Evolutionary conservation across 2,329 filamentous ascomycete genomes (phyloP).

Genomic region (Colletotrichum sp.): DNA sequence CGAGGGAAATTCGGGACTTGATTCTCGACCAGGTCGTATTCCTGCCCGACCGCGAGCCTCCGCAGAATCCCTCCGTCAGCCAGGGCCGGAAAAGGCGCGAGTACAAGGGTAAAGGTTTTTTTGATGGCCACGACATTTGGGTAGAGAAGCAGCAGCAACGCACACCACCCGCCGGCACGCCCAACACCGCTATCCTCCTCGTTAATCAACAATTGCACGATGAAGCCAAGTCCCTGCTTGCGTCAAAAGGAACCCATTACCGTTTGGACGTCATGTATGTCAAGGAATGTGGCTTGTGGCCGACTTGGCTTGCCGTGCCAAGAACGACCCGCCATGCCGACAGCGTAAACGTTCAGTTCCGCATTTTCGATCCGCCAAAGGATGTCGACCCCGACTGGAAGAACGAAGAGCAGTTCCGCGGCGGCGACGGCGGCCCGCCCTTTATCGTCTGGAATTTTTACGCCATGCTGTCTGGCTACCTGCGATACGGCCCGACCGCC

Average conservation of each 20-base stretch:
- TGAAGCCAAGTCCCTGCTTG: constrained; percentile 18
- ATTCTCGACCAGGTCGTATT: constrained; percentile 21
- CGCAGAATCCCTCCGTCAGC: constrained; percentile 10
- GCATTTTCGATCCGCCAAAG: constrained; percentile 22
- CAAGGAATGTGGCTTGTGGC: constrained; percentile 25
- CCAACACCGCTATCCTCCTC: constrained; percentile 18
- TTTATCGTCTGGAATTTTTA: constrained; percentile 24
- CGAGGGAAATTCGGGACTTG: constrained; percentile 21
- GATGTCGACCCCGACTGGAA: constrained; percentile 22
- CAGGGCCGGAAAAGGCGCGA: constrained; percentile 20
- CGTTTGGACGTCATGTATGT: constrained; percentile 25
- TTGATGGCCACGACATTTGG: constrained; percentile 23
- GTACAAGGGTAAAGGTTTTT: constrained; percentile 21
- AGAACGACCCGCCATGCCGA: constrained; percentile 16
- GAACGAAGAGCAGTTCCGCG: constrained; percentile 20
- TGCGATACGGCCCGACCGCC: constrained; percentile 18
- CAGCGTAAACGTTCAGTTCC: constrained; percentile 20
- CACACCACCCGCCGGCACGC: constrained; percentile 10
- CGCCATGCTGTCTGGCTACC: constrained; percentile 19
- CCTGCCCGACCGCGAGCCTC: constrained; percentile 11
- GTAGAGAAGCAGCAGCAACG: not conserved
- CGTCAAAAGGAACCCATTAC: constrained; percentile 9
- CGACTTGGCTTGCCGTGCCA: constrained; percentile 24
- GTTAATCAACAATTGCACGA: constrained; percentile 22
- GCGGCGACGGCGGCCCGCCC: constrained; percentile 18